Percentiles rank a stretch among this genome's conserved stretches.
Evolutionary conservation across 1,139 yeast species (phyloP).

Genomic region (Hemisphaericaspora subhashii): DNA sequence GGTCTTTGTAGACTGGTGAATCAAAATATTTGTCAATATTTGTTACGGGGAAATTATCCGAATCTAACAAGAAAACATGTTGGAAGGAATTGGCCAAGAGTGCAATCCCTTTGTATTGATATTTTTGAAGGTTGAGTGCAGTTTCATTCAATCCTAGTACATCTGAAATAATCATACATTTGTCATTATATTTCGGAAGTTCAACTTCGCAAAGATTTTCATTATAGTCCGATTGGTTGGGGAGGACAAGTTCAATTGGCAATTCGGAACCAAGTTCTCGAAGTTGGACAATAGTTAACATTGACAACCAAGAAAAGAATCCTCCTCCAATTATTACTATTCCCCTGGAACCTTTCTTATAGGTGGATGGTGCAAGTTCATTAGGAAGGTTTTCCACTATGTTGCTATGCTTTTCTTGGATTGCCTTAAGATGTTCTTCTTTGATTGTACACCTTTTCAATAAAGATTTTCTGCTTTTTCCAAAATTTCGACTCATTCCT

Average conservation of each 20-base stretch:
- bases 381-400: slow-evolving; percentile 25
- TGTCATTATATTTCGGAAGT: slow-evolving; percentile 26
- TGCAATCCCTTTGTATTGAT: slow-evolving; percentile 43
- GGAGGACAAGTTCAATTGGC: slow-evolving; percentile 38
- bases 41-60: slow-evolving; percentile 37
- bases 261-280: slow-evolving; percentile 32
- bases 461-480: slow-evolving; percentile 21
- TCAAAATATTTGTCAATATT: slow-evolving; percentile 46
- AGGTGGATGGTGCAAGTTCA: slow-evolving; percentile 21
- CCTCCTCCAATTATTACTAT: slow-evolving; percentile 40
- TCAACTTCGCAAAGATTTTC: slow-evolving; percentile 24
- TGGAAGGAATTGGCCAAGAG: slow-evolving; percentile 40
- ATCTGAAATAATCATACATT: slow-evolving; percentile 34
- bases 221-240: slow-evolving; percentile 30
- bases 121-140: slow-evolving; percentile 32
- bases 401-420: slow-evolving; percentile 24
- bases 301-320: slow-evolving; percentile 38
- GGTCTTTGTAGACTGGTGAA: slow-evolving; percentile 49
- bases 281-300: slow-evolving; percentile 31
- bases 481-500: slow-evolving; percentile 1
- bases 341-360: slow-evolving; percentile 26
- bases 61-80: slow-evolving; percentile 39
- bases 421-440: slow-evolving; percentile 21
- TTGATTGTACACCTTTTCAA: slow-evolving; percentile 28
- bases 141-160: slow-evolving; percentile 30